Percentiles rank a stretch among this genome's conserved stretches.
Conservation (phyloP, 345 rosid genomes). For the Kandelia obovata region DNA sequence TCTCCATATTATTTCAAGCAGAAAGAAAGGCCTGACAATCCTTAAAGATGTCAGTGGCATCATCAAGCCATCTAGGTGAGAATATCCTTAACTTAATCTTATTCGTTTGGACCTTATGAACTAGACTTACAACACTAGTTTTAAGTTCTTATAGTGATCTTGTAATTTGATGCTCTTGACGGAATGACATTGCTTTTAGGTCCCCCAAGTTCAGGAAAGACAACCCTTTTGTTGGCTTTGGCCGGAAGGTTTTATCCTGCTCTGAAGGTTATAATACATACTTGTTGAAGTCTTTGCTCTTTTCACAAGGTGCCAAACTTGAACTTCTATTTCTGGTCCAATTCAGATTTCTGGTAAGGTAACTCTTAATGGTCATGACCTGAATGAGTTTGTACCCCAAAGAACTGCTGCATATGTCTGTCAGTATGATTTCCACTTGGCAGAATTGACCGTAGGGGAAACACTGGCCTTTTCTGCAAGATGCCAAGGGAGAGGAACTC, state of each 20-base stretch:
- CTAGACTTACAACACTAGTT: no score
- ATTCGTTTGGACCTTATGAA: no score
- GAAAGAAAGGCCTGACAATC: constrained; percentile 47
- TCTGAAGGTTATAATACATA: constrained; percentile 40
- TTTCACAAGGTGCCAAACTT: no score
- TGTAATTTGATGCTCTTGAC: not conserved
- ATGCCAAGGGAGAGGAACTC: constrained; percentile 51
- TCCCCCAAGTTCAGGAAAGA: constrained; percentile 77
- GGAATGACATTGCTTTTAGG: constrained; percentile 75
- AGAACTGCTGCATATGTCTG: constrained; percentile 59
- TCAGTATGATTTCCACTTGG: constrained; percentile 55
- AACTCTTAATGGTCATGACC: constrained; percentile 50
- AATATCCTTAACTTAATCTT: not conserved
- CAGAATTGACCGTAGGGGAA: constrained; percentile 66
- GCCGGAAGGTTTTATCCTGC: constrained; percentile 56
- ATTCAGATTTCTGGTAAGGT: constrained; percentile 51
- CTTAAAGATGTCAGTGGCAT: constrained; percentile 64
- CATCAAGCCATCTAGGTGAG: constrained; percentile 59
- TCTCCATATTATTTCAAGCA: constrained; percentile 36
- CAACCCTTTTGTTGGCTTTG: constrained; percentile 62
- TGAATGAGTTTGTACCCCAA: constrained; percentile 58
- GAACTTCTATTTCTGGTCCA: no score
- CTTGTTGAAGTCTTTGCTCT: not conserved
- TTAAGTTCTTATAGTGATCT: no score
- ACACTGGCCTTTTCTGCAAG: constrained; percentile 73